These are phyloP conservation scores for Leishmania aethiopica DNA, from an alignment of 208 protist genomes.

Conservation along the genomic window DNA sequence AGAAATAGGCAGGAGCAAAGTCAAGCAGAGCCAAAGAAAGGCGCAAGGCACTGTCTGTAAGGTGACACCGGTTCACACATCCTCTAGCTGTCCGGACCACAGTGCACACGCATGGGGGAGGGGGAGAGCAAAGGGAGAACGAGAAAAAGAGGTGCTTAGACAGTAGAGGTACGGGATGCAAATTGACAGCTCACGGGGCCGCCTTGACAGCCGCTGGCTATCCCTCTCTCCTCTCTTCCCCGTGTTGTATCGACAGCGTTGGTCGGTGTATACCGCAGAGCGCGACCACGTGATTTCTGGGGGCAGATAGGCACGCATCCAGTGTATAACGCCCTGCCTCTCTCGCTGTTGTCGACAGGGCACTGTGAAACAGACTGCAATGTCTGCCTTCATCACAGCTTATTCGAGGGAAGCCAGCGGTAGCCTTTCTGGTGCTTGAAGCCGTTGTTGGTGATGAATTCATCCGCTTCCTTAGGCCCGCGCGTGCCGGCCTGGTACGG, in stretches of 20 bases:
- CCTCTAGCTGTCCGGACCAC: neutral
- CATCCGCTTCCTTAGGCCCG: conserved; percentile 80
- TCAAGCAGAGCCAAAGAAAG: neutral
- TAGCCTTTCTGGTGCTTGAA: conserved; percentile 64
- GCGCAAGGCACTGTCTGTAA: neutral
- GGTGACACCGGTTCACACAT: neutral
- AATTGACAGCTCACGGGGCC: neutral
- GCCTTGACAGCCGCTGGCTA: neutral
- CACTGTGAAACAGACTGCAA: neutral
- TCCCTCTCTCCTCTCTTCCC: neutral
- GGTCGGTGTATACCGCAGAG: neutral
- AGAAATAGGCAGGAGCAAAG: neutral
- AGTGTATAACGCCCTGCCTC: neutral
- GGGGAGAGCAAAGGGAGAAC: neutral
- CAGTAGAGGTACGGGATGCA: neutral
- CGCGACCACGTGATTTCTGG: neutral
- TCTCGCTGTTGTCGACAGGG: neutral
- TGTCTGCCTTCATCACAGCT: conserved; percentile 38
- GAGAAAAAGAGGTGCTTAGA: neutral
- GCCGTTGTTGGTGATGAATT: conserved; percentile 57
- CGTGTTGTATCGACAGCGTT: neutral
- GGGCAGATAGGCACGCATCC: neutral
- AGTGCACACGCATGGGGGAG: neutral
- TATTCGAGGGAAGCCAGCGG: conserved; percentile 59
- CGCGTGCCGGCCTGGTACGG: conserved; percentile 84